Conservation (phyloP, 2,329 filamentous ascomycete genomes). For the Xylaria multiplex region DNA sequence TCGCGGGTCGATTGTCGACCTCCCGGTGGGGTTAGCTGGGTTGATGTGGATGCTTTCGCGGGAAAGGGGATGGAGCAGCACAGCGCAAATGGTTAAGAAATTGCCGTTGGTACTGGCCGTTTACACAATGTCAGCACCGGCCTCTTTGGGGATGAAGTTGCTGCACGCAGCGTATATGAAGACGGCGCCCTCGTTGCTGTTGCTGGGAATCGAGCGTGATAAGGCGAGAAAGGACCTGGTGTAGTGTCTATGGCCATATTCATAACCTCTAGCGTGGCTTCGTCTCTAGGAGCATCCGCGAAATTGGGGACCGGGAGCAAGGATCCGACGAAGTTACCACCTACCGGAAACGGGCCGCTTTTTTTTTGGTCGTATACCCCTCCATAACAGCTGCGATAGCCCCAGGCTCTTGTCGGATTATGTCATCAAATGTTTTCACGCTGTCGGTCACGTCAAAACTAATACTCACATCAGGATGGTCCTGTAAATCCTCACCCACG, state of each 20-base stretch:
- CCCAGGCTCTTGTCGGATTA: slow-evolving; percentile 25
- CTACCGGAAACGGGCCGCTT: slow-evolving; percentile 21
- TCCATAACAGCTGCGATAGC: slow-evolving; percentile 16
- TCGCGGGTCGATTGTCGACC: slow-evolving; percentile 22
- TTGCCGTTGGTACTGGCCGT: background rate
- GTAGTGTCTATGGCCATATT: slow-evolving; percentile 1
- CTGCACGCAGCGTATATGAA: slow-evolving; percentile 6
- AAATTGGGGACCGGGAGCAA: slow-evolving; percentile 4
- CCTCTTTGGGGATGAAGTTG: slow-evolving; percentile 1
- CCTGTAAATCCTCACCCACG: slow-evolving; percentile 47
- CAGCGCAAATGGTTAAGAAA: slow-evolving; percentile 6
- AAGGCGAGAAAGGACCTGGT: slow-evolving; percentile 7
- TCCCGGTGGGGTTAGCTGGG: slow-evolving; percentile 12
- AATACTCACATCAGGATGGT: slow-evolving; percentile 24
- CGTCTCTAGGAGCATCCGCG: background rate
- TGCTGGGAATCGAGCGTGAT: background rate
- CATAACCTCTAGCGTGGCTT: slow-evolving; percentile 1
- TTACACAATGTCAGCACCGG: background rate
- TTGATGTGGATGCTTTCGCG: slow-evolving; percentile 39
- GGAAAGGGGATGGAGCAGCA: slow-evolving; percentile 24
- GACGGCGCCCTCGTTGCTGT: slow-evolving; percentile 3
- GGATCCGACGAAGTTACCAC: background rate
- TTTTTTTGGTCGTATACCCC: slow-evolving; percentile 18
- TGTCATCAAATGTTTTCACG: slow-evolving; percentile 25
- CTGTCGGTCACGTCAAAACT: slow-evolving; percentile 29